Evolutionary conservation across 805 yeast species (phyloP), one percentile per base, ranked within the genome.

Genomic region (Ogataea sp.): DNA sequence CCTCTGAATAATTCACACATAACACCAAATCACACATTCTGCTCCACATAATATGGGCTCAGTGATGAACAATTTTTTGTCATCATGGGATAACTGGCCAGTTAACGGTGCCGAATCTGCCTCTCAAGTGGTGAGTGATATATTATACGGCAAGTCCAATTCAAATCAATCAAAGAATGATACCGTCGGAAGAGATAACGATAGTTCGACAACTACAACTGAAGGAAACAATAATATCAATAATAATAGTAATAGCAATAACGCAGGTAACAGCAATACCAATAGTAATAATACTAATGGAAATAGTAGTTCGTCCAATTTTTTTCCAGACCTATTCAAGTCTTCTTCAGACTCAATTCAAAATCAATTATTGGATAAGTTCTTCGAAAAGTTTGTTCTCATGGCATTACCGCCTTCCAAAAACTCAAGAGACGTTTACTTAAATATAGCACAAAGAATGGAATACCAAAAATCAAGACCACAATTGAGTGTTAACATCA

Each of bases 391-490:
- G 51, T 63, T 85, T 37, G 61, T 86, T 7, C 65, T 78, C 18
- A 75, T 84, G 79, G 82, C 88, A 1, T 64, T 85, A 20, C 93
- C 94, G 0, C 70, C 83, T 0, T 62, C 75, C 0, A 66, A 75
- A 3, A 71, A 72, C 16, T 58, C 68, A 17, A 68, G 68, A 18
- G 68, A 67, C 16, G 62, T 58, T 15, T 52, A 55, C 27, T 57
- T 59, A 35, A 48, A 67, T 4, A 57, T 80, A 18, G 66, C 71
- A 35, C 68, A 67, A 14, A 61, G 95, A 39, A 63, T 77, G n/a
- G 73, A 67, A 34, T 70, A 71, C 42, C 86, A 83, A 42, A 73
- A 73, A 43, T 56, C 66, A 10, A 58, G 94, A 37, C 94, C 95
- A 1, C 75, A 75, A 17, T 58, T 87, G 18, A 79, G 86, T 17